Conservation (phyloP, 805 yeast genomes). For the Priceomyces medius region DNA sequence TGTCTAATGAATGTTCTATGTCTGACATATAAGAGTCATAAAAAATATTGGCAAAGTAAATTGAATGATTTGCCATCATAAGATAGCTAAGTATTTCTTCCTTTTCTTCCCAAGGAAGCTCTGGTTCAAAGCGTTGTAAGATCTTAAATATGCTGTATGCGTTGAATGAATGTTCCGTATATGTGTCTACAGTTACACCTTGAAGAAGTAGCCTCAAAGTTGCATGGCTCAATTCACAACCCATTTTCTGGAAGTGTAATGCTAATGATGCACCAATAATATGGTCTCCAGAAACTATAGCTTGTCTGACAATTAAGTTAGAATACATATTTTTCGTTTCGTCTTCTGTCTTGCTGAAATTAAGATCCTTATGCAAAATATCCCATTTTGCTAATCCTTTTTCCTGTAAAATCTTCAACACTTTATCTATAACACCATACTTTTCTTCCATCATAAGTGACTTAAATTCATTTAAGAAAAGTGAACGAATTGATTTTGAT, state of each 20-base stretch:
- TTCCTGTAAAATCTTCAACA: not conserved
- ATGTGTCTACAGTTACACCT: constrained; percentile 12
- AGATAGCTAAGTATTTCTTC: constrained; percentile 4
- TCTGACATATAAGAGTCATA: constrained; percentile 9
- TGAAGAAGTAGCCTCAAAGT: constrained; percentile 9
- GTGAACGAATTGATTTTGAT: constrained; percentile 19
- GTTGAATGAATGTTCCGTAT: constrained; percentile 9
- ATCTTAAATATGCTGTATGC: constrained; percentile 13
- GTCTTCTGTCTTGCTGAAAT: not conserved
- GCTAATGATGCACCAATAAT: constrained; percentile 21
- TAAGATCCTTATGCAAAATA: not conserved
- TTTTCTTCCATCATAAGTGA: constrained; percentile 10
- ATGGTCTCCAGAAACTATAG: constrained; percentile 21
- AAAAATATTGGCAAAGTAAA: constrained; percentile 19
- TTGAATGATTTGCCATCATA: constrained; percentile 6
- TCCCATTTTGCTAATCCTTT: not conserved
- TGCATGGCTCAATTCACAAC: constrained; percentile 1
- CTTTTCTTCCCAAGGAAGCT: not conserved
- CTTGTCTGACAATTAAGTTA: constrained; percentile 15
- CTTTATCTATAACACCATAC: constrained; percentile 6
- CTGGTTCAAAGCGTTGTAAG: constrained; percentile 4
- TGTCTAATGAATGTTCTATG: not conserved
- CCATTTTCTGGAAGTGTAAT: constrained; percentile 8
- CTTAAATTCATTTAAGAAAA: constrained; percentile 19
- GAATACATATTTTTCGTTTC: constrained; percentile 5